These are phyloP conservation scores for Eucalyptus pauciflora DNA, from an alignment of 345 rosid species.

Conservation along the genomic window DNA sequence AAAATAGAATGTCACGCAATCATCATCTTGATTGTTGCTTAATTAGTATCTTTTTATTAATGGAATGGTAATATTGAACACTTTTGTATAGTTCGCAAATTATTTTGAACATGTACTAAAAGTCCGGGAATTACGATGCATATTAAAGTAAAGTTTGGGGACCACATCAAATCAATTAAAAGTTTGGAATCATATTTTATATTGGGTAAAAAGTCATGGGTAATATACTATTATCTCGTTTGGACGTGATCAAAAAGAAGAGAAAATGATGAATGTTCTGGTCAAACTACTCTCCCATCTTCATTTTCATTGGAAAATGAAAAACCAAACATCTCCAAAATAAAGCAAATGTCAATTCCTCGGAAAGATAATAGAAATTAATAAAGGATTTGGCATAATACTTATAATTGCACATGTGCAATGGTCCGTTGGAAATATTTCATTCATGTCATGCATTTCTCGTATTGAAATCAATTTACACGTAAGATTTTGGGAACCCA, in stretches of 20 bases:
- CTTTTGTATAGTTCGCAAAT: rapidly evolving
- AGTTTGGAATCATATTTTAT: too few relatives aligned
- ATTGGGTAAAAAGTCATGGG: too few relatives aligned
- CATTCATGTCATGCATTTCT: not conserved
- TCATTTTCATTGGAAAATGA: not conserved
- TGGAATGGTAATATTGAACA: not conserved
- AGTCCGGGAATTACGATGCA: rapidly evolving
- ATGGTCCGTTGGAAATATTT: not conserved
- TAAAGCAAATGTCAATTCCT: not conserved
- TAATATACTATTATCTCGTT: too few relatives aligned
- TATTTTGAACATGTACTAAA: not conserved
- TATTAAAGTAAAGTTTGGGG: rapidly evolving
- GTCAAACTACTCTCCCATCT: not conserved
- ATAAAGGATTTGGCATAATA: not conserved
- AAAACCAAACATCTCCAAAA: not conserved
- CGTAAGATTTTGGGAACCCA: not conserved
- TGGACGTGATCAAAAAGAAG: too few relatives aligned
- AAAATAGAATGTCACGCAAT: not conserved
- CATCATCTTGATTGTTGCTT: not conserved
- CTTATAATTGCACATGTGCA: not conserved
- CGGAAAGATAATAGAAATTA: not conserved
- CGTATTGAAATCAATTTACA: not conserved
- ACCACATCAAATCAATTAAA: too few relatives aligned
- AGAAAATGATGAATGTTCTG: not conserved
- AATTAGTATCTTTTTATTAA: not conserved